Evolutionary conservation across 192 early-diverging fungal species (phyloP), one percentile per base, ranked within the genome.

Genomic region (Coemansia sp.): DNA sequence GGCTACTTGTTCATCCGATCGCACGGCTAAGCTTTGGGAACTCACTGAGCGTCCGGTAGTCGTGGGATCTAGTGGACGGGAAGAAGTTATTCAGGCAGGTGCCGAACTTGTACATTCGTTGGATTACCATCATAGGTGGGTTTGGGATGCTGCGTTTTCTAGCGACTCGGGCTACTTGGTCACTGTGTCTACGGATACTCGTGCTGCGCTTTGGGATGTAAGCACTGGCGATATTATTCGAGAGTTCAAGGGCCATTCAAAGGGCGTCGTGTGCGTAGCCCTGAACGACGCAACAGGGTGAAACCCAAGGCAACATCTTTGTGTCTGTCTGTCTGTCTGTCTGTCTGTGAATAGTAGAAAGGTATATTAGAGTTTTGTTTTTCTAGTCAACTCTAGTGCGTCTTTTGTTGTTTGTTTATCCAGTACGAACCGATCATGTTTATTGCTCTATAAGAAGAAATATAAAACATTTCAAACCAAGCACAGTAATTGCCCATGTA

Each of bases 221-320:
- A 23, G 25, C 23, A 57, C 28, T n/a, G 74, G 74, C 33, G 44
- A 55, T 17, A 36, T 71, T 36, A 77, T 71, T 28, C 74, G 74
- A 28, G 67, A 77, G 46, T 77, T 77, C 51, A 71, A 66, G 61
- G 67, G 74, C 47, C 74, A 77, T 26, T 57, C 58, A 20, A 70
- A 71, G 55, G 74, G 62, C 30, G 46, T 77, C 4, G 60, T 70
- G 11, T 70, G 67, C 43, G 67, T 77, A 20, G 74, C 74, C 17
- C 43, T 77, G 36, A 77, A 77, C 24, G 74, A 77, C 30, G 63
- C 74, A n/a, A n/a, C n/a, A n/a, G n/a, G n/a, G n/a, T n/a, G n/a
- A n/a, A n/a, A n/a, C n/a, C n/a, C n/a, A n/a, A n/a, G n/a, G n/a
- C n/a, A n/a, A n/a, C n/a, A n/a, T n/a, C n/a, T n/a, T n/a, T n/a